These are phyloP conservation scores for Evansstolkia leycettana DNA, from an alignment of 495 filamentous ascomycete genomes.

Conservation along the genomic window DNA sequence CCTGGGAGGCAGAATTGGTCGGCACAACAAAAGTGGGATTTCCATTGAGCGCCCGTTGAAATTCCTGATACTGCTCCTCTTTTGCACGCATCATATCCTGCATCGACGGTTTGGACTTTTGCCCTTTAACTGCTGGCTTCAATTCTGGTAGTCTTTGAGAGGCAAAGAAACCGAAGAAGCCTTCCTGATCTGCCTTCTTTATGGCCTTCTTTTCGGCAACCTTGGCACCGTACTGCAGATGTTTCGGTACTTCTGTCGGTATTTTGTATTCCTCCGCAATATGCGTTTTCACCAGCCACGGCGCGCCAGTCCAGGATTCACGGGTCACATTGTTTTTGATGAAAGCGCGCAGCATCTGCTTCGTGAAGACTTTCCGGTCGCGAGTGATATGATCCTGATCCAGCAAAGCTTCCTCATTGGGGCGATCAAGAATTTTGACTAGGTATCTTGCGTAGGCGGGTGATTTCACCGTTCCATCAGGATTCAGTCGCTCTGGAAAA, in stretches of 20 bases:
- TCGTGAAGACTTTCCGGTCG: constrained; percentile 89
- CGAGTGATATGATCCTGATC: constrained; percentile 75
- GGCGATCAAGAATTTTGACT: constrained; percentile 57
- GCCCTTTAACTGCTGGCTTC: constrained; percentile 69
- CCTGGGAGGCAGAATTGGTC: constrained; percentile 12
- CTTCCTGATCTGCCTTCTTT: constrained; percentile 50
- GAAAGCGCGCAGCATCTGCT: constrained; percentile 84
- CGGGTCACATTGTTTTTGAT: constrained; percentile 88
- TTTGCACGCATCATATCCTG: constrained; percentile 33
- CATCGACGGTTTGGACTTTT: constrained; percentile 47
- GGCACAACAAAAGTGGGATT: constrained; percentile 34
- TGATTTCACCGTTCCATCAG: constrained; percentile 52
- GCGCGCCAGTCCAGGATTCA: constrained; percentile 87
- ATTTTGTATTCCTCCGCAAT: constrained; percentile 79
- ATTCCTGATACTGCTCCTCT: constrained; percentile 39
- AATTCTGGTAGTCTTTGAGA: constrained; percentile 58
- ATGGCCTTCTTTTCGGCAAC: constrained; percentile 65
- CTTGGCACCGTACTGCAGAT: constrained; percentile 69
- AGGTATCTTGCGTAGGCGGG: constrained; percentile 67
- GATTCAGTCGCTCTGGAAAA: constrained; percentile 47
- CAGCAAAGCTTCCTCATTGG: constrained; percentile 61
- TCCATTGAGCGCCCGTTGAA: constrained; percentile 38
- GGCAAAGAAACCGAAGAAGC: constrained; percentile 40
- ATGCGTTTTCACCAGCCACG: constrained; percentile 85
- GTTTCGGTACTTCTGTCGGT: constrained; percentile 67